Evolutionary conservation across 805 yeast species (phyloP).

Genomic region (Candida anglica): DNA sequence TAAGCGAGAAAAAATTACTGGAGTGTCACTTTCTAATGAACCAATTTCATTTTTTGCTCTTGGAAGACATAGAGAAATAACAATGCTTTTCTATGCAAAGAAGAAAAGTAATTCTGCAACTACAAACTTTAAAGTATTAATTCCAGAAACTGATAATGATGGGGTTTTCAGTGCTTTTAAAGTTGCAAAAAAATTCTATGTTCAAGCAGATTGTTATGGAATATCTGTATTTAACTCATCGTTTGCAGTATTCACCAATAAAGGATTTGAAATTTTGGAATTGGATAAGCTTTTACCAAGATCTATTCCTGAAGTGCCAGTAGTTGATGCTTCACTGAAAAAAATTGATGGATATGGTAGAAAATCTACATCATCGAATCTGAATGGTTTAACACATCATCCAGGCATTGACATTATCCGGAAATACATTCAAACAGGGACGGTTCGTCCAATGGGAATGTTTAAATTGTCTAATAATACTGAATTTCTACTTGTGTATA

Average conservation of each 20-base stretch:
- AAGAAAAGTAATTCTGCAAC: conserved; percentile 43
- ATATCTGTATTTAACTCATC: conserved; percentile 62
- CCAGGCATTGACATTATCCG: conserved; percentile 35
- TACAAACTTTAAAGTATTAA: conserved; percentile 54
- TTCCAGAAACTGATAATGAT: conserved; percentile 54
- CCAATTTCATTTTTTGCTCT: conserved; percentile 55
- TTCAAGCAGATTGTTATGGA: conserved; percentile 55
- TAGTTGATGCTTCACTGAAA: conserved; percentile 7
- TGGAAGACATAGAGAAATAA: conserved; percentile 65
- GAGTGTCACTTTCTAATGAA: conserved; percentile 47
- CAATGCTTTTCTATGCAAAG: conserved; percentile 54
- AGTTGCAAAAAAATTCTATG: conserved; percentile 41
- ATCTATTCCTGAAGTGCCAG: conserved; percentile 52
- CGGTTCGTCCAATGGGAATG: conserved; percentile 57
- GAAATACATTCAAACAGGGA: conserved; percentile 33
- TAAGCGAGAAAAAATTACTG: conserved; percentile 33
- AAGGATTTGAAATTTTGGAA: conserved; percentile 64
- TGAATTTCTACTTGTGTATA: conserved; percentile 62
- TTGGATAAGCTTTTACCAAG: conserved; percentile 55
- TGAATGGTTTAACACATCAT: conserved; percentile 1
- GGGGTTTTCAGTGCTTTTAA: conserved; percentile 38
- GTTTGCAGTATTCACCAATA: conserved; percentile 61
- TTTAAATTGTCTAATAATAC: conserved; percentile 52
- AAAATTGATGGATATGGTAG: conserved; percentile 28
- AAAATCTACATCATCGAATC: conserved; percentile 7